phyloP scores from a whole-genome alignment of 2,329 filamentous ascomycete species.

The Fusarium lateritium region DNA sequence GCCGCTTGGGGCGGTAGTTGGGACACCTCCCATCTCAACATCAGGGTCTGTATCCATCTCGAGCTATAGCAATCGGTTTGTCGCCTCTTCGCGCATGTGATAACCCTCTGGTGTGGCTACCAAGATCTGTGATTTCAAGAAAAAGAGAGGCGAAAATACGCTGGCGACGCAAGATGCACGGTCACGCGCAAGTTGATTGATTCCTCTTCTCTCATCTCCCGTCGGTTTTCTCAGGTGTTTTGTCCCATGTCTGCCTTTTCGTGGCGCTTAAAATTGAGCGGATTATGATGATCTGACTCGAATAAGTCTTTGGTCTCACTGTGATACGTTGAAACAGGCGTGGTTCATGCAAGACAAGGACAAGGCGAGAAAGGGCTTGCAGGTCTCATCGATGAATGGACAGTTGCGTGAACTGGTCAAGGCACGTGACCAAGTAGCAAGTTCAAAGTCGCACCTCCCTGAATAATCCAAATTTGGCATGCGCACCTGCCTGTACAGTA shows the following conservation, averaged over 20 bases:
- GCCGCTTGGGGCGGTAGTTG: conserved; percentile 48
- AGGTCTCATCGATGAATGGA: conserved; percentile 20
- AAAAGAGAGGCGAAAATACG: conserved; percentile 1
- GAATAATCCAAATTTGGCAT: neutral
- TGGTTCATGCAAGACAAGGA: conserved; percentile 38
- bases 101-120: conserved; percentile 4
- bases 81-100: conserved; percentile 6
- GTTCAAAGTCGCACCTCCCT: conserved; percentile 12
- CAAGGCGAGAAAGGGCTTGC: conserved; percentile 11
- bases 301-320: neutral
- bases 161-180: conserved; percentile 18
- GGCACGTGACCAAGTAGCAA: conserved; percentile 17
- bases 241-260: conserved; percentile 25
- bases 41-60: conserved; percentile 61
- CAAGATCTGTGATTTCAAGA: conserved; percentile 1
- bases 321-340: conserved; percentile 14
- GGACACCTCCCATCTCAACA: conserved; percentile 33
- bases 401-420: neutral
- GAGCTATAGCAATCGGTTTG: conserved; percentile 2
- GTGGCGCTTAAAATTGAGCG: conserved; percentile 4
- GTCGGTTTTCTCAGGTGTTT: conserved; percentile 12
- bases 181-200: conserved; percentile 12
- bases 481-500: neutral
- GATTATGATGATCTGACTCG: neutral
- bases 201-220: conserved; percentile 37